A percentile compares a stretch with the other conserved stretches of the same genome.
phyloP scores from a whole-genome alignment of 805 yeast species.

The Tetrapisispora pingtungensis region DNA sequence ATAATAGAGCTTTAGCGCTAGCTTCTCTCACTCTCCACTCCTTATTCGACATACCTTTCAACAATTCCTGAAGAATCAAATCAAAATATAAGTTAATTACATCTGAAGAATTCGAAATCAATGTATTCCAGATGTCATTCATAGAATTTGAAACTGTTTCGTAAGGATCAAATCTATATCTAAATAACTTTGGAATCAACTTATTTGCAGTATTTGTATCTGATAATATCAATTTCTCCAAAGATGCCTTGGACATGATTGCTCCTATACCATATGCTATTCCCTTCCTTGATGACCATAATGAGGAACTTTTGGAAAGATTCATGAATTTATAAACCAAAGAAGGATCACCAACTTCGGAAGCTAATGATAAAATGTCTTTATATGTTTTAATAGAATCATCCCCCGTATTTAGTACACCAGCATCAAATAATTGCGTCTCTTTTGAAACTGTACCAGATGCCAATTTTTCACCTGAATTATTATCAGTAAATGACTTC shows the following conservation, averaged over 20 bases:
- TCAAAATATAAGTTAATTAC: conserved; percentile 46
- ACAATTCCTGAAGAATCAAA: conserved; percentile 52
- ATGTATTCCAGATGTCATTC: conserved; percentile 78
- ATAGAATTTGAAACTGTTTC: conserved; percentile 65
- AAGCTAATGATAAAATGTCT: conserved; percentile 78
- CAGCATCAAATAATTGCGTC: conserved; percentile 78
- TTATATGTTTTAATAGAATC: conserved; percentile 86
- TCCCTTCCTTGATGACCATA: conserved; percentile 92
- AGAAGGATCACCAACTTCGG: conserved; percentile 93
- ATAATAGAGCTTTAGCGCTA: conserved; percentile 59
- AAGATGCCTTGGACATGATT: conserved; percentile 65
- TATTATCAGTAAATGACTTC: conserved; percentile 66
- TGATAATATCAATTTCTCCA: conserved; percentile 49
- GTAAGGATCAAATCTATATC: conserved; percentile 82
- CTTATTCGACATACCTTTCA: conserved; percentile 59
- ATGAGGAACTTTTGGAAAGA: conserved; percentile 70
- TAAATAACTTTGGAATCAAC: conserved; percentile 70
- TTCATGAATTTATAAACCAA: conserved; percentile 92
- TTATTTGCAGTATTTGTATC: conserved; percentile 46
- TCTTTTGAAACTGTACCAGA: conserved; percentile 69
- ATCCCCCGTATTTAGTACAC: conserved; percentile 66
- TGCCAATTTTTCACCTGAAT: conserved; percentile 35
- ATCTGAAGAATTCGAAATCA: conserved; percentile 47
- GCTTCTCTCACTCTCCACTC: conserved; percentile 96
- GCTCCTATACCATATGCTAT: conserved; percentile 89